phyloP scores from a whole-genome alignment of 768 basidiomycete species.

The Pholiota conissans region DNA sequence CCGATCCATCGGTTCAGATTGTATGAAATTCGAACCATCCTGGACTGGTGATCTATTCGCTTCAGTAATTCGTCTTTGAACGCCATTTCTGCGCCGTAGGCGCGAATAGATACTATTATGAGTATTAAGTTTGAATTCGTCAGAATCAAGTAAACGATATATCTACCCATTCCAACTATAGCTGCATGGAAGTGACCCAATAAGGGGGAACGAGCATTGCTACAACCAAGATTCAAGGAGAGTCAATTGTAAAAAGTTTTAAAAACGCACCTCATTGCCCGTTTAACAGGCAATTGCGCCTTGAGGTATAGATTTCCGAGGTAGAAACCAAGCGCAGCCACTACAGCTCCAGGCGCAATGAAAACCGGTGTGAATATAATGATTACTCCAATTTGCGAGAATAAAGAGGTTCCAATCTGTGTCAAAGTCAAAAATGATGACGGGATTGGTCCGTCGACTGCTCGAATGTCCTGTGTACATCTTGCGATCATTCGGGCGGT shows the following conservation, averaged over 20 bases:
- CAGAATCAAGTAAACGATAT: not conserved
- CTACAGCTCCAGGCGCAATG: conserved; percentile 37
- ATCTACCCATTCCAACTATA: conserved; percentile 50
- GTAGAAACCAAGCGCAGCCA: conserved; percentile 39
- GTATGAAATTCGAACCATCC: conserved; percentile 44
- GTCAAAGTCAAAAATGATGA: conserved; percentile 17
- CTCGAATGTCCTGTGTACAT: conserved; percentile 20
- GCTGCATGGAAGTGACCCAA: conserved; percentile 26
- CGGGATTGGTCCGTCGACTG: conserved; percentile 45
- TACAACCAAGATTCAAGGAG: not conserved
- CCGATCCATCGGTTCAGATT: conserved; percentile 45
- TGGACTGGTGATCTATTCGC: conserved; percentile 19
- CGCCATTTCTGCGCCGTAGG: conserved; percentile 10
- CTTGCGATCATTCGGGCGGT: conserved; percentile 4
- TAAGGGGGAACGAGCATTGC: conserved; percentile 12
- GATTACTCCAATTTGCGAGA: conserved; percentile 39
- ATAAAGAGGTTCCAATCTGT: conserved; percentile 18
- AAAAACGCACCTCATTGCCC: not conserved
- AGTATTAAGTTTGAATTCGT: no score
- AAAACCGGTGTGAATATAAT: conserved; percentile 41
- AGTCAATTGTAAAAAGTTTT: not conserved
- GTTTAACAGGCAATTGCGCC: conserved; percentile 14
- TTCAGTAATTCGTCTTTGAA: conserved; percentile 10
- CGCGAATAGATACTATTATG: conserved; percentile 12
- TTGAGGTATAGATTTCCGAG: conserved; percentile 37